Percentiles rank a stretch among this genome's conserved stretches.
Evolutionary conservation across 352 stramenopile species (phyloP).

Genomic region (Phytophthora melonis): DNA sequence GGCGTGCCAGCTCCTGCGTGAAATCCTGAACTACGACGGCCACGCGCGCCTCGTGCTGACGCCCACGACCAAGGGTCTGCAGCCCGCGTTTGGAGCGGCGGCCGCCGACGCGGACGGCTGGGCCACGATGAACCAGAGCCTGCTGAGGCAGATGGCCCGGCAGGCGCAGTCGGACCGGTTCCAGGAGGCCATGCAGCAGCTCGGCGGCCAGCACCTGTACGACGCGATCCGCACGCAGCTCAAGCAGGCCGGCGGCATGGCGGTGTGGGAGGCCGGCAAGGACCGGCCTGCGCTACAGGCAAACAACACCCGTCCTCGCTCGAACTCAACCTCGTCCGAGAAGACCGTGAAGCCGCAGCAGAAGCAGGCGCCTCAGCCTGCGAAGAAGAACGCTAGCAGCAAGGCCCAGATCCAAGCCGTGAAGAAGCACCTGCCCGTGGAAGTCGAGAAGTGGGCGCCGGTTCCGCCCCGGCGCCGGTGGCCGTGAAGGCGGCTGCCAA

Average conservation of each 20-base stretch:
- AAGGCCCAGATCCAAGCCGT: not conserved
- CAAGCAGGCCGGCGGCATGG: slow-evolving; percentile 12
- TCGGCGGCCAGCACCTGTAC: slow-evolving; percentile 11
- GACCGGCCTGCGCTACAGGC: not conserved
- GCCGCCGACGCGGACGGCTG: slow-evolving; percentile 1
- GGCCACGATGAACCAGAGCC: not conserved
- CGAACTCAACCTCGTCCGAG: not conserved
- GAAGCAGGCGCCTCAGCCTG: not conserved
- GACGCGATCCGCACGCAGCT: slow-evolving; percentile 15
- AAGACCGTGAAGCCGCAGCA: not conserved
- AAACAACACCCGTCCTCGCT: slow-evolving; percentile 1
- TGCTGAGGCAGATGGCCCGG: slow-evolving; percentile 7
- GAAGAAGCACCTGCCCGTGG: slow-evolving; percentile 19
- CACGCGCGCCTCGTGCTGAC: slow-evolving; percentile 15
- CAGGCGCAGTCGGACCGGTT: slow-evolving; percentile 13
- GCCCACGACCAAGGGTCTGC: slow-evolving; percentile 4
- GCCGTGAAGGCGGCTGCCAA: slow-evolving; percentile 2
- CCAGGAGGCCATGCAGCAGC: slow-evolving; percentile 15
- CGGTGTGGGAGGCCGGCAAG: slow-evolving; percentile 10
- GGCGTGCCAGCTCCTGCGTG: slow-evolving; percentile 6
- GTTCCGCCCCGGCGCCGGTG: slow-evolving; percentile 13
- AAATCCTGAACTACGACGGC: slow-evolving; percentile 4
- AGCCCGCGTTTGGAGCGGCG: not conserved
- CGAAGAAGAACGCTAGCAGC: slow-evolving; percentile 3
- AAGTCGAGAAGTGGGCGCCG: not conserved